A percentile compares a stretch with the other conserved stretches of the same genome.
phyloP scores from a whole-genome alignment of 441 rosid species.

The Corymbia calophylla region DNA sequence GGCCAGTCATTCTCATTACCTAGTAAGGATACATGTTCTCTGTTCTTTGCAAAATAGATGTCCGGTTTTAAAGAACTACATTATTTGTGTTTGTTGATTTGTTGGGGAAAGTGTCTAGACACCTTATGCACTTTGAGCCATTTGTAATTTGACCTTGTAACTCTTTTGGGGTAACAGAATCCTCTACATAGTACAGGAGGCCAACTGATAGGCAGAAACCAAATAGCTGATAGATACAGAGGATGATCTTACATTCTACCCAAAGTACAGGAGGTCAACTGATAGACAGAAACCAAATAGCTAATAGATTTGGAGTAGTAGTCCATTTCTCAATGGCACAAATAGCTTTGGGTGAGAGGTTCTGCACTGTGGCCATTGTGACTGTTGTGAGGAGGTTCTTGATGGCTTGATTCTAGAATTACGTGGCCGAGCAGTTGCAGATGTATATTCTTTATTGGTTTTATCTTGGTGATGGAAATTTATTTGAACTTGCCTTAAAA shows the following conservation, averaged over 20 bases:
- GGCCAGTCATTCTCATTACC: conserved; percentile 77
- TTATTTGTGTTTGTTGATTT: background rate
- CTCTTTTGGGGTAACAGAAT: background rate
- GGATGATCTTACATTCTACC: background rate
- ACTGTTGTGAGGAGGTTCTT: background rate
- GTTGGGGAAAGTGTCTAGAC: background rate
- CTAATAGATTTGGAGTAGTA: background rate
- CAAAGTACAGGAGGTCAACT: background rate
- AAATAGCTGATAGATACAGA: background rate
- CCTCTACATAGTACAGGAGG: background rate
- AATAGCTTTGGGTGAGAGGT: background rate
- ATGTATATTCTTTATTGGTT: background rate
- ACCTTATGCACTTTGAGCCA: background rate
- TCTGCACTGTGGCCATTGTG: background rate
- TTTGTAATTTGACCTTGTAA: background rate
- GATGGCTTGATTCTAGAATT: background rate
- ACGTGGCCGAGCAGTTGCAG: background rate
- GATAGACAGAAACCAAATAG: background rate
- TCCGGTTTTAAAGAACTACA: background rate
- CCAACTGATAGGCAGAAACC: background rate
- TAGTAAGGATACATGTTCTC: conserved; percentile 21
- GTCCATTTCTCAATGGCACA: background rate
- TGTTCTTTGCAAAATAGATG: background rate
- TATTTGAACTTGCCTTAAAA: background rate
- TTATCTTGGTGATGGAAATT: background rate